Base-by-base conservation (phyloP, 2,329 filamentous ascomycete species). In the Teratosphaeria zuluensis region DNA sequence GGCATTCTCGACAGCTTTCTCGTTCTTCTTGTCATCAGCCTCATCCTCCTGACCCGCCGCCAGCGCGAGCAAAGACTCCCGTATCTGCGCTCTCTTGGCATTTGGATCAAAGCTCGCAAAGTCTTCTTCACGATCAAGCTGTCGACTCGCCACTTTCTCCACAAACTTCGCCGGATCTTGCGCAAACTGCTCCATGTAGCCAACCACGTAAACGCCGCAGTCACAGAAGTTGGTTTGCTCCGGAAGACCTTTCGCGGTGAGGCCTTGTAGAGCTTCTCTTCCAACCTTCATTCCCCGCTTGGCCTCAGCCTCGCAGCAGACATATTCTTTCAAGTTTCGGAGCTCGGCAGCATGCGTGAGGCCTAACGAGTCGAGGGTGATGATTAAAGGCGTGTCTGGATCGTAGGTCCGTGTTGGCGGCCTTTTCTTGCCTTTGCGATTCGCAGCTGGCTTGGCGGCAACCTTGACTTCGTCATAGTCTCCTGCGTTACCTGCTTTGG, bases 351-450 rank as follows among this genome's bases (percentile, higher is more conserved):
- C 77, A 64, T 92, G 90, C 0, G 77, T 53, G 4, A 73, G 67
- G n/a, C 85, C 86, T 1, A 97, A 79, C 0, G 94, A 97, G 72
- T 99, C 94, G 30, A 97, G 81, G 0, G 90, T 90, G 63, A 97
- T 85, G 62, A 97, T 91, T 38, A 83, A 82, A 1, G 90, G 84
- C 56, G 72, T 64, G 6, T 72, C 58, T 0, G 70, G 64, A 32
- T 74, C 67, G 59, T 66, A 72, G 56, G 70, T 77, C 28, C 58
- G 61, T 9, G 59, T 35, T 11, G 65, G 64, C 7, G 59, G 46
- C 51, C 51, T 16, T 52, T 57, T 63, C 61, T 59, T 69, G 58
- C 56, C 38, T 56, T 60, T 65, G 21, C 21, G 14, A n/a, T 5
- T 24, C 2, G 30, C 31, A 24, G 12, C 11, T 19, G 30, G 14